Base-by-base conservation (phyloP, 2,329 filamentous ascomycete species). In the Aschersonia sp. region DNA sequence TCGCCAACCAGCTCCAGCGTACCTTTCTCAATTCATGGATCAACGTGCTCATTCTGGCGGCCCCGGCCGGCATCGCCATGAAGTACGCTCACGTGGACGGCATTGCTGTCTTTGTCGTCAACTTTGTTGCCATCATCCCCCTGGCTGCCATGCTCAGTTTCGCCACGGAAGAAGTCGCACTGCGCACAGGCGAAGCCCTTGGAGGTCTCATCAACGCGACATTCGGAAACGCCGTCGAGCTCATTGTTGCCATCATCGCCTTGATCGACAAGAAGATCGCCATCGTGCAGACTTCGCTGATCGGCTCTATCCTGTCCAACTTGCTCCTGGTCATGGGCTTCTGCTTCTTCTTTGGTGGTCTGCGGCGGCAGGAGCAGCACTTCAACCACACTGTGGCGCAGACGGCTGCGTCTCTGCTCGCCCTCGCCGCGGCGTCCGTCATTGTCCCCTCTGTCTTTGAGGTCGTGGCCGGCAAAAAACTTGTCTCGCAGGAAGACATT, bases 371-470 rank as follows among this genome's bases (percentile, higher is more conserved):
- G 31, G 84, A 94, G 61, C 90, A 95, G 62, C 82, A 79, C 63
- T 97, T 95, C 75, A 95, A 95, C 69, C 79, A 84, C 35, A 90
- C 86, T 0, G 88, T 95, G 6, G 89, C 89, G 0, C 88, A 95
- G 63, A 95, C 89, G 0, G 86, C 88, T 4, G 81, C 88, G 11
- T 87, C 83, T 58, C 67, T 94, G 46, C 75, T 94, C 22, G 82
- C 86, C 10, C 71, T 94, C 22, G 82, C 84, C 11, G 84, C 94
- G 39, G 83, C 81, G 45, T 83, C 81, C 56, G 72, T 95, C 54
- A 90, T 95, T 54, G 87, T 95, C 30, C 90, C 90, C 0, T 94
- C 88, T 5, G 87, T 90, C 5, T 95, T 94, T 61, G 76, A 85
- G 52, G 67, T 71, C 11, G 65, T 67, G 12, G 67, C 65, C 44